Evolutionary conservation across 2,329 filamentous ascomycete genomes (phyloP), one percentile per base, ranked within the genome.

Genomic region (Hypoxylon sp.): DNA sequence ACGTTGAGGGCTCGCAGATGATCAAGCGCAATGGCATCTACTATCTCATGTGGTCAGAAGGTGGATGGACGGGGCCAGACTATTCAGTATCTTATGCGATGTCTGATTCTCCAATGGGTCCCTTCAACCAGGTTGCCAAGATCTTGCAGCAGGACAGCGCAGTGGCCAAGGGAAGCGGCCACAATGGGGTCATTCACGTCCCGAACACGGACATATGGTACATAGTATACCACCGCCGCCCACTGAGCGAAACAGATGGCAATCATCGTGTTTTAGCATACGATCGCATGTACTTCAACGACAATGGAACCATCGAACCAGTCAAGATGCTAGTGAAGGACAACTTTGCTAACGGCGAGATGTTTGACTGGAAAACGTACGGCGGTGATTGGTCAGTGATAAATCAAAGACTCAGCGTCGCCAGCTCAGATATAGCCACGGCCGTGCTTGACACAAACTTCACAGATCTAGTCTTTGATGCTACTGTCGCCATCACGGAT

Each of bases 261-360:
- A 82, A 85, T 63, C 80, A 84, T 70, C 81, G 83, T 2, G 82
- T 81, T 14, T 73, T 81, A 2, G 81, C 81, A 32, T 83, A 84
- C 54, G 83, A 85, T 70, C 78, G 81, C 14, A 81, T 85, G 77
- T 76, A 80, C 65, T 84, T 85, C 65, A 78, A 81, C 62, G 75
- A 76, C 0, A 73, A 81, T 30, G 81, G 80, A 16, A 80, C 78
- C 37, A 83, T 84, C 41, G 69, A 75, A 46, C 77, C 78, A 0
- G 75, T 85, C 3, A 74, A 71, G 41, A 84, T 85, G 81, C 74
- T 81, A 11, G 80, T 82, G 8, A 77, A 78, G 62, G 80, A 82
- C 65, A 76, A 82, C 67, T 82, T 82, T 43, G 71, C 76, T 4
- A 78, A 82, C 55, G 79, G 79, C 7, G 70, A 77, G 23, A 76